These are phyloP conservation scores for Leccinellum luteum DNA, from an alignment of 768 basidiomycete genomes.

Conservation along the genomic window DNA sequence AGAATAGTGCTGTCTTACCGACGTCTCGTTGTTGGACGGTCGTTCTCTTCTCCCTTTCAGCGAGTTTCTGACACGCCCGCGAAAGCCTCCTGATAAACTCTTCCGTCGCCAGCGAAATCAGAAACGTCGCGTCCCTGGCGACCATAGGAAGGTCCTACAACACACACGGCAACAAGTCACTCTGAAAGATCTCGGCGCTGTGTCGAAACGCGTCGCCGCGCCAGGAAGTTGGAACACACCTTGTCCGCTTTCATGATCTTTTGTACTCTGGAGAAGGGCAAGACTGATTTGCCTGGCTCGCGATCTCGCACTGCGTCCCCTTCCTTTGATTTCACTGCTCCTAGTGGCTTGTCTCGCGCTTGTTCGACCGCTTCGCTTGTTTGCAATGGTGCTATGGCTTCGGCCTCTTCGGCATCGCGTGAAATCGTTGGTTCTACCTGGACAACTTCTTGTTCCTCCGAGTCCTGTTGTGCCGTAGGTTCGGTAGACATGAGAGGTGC, in stretches of 20 bases:
- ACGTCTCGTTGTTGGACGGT: slow-evolving; percentile 80
- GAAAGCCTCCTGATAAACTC: slow-evolving; percentile 79
- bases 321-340: slow-evolving; percentile 20
- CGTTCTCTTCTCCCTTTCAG: slow-evolving; percentile 66
- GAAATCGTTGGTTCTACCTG: slow-evolving; percentile 3
- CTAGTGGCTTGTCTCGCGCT: slow-evolving; percentile 10
- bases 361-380: slow-evolving; percentile 6
- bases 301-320: slow-evolving; percentile 23
- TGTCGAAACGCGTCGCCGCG: slow-evolving; percentile 1
- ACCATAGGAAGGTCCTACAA: slow-evolving; percentile 71
- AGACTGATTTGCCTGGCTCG: slow-evolving; percentile 63
- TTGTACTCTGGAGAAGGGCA: slow-evolving; percentile 79
- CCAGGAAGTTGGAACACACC: slow-evolving; percentile 35
- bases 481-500: slow-evolving; percentile 17
- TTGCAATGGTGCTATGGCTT: slow-evolving; percentile 4
- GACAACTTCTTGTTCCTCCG: neutral
- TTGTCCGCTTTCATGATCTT: slow-evolving; percentile 85
- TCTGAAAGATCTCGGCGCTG: neutral
- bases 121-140: slow-evolving; percentile 72
- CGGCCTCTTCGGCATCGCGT: slow-evolving; percentile 5
- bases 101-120: slow-evolving; percentile 83
- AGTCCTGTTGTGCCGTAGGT: neutral
- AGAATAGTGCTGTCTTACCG: slow-evolving; percentile 43
- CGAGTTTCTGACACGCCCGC: slow-evolving; percentile 67
- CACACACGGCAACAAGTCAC: neutral